phyloP scores from a whole-genome alignment of 106 monocot species.

The Dendrobium catenatum region DNA sequence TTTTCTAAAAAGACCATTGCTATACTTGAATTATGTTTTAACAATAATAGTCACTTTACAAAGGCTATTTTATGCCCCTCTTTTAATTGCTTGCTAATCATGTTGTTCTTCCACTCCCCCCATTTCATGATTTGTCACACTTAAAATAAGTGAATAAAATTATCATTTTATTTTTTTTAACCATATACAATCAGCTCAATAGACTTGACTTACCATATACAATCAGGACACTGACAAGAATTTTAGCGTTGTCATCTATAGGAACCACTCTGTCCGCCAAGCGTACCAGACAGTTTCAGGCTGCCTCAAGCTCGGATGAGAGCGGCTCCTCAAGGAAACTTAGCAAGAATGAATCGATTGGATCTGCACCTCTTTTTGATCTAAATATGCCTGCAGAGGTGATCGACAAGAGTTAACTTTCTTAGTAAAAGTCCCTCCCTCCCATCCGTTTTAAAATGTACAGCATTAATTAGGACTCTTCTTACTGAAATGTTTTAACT shows the following conservation, averaged over 20 bases:
- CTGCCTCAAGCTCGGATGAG: constrained; percentile 27
- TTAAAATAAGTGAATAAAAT: no score
- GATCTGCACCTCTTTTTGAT: constrained; percentile 24
- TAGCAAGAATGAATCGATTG: constrained; percentile 21
- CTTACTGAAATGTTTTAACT: background rate
- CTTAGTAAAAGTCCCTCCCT: background rate
- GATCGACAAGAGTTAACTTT: constrained; percentile 25
- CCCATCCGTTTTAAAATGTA: constrained; percentile 27
- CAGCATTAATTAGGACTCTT: constrained; percentile 18
- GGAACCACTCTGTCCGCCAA: background rate
- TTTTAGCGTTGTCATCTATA: background rate
- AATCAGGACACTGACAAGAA: background rate
- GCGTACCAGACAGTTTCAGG: constrained; percentile 12
- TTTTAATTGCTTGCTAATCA: no score
- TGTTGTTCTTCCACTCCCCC: no score
- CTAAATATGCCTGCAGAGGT: constrained; percentile 51
- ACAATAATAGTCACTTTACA: background rate
- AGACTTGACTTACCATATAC: no score
- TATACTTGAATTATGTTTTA: background rate
- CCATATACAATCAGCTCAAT: no score
- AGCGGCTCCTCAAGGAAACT: constrained; percentile 36
- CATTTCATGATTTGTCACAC: no score
- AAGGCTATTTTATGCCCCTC: no score
- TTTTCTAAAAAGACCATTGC: background rate
- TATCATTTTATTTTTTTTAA: no score